phyloP scores from a whole-genome alignment of 1,284 basidiomycete species.

The Cryptococcus sp. region DNA sequence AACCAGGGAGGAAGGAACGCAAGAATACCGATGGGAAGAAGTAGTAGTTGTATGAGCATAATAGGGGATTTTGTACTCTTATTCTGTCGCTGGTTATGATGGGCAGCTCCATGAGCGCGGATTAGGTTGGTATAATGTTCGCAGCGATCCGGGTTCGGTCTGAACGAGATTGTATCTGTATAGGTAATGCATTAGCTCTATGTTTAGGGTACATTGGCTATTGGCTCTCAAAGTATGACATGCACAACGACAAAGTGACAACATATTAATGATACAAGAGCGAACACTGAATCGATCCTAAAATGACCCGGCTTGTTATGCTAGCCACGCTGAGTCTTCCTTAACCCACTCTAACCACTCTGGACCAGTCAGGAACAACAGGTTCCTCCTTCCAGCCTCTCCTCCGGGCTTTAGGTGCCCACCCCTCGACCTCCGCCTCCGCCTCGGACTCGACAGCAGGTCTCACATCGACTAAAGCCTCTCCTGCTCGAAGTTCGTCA shows the following conservation, averaged over 20 bases:
- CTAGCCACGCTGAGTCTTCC: neutral
- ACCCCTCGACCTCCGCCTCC: conserved; percentile 7
- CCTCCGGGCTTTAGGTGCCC: conserved; percentile 17
- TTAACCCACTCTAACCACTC: conserved; percentile 41
- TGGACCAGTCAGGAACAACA: conserved; percentile 78
- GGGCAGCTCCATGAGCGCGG: no score
- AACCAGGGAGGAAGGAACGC: conserved; percentile 35
- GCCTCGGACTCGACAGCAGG: neutral
- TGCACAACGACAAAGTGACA: neutral
- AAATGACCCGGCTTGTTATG: no score
- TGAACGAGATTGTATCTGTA: no score
- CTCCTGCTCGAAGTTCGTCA: conserved; percentile 51
- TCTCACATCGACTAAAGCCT: conserved; percentile 21
- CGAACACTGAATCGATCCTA: neutral
- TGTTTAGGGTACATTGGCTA: neutral
- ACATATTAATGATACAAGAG: neutral
- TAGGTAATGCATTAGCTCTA: no score
- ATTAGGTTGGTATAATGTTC: no score
- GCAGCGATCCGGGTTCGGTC: no score
- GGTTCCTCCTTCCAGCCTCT: conserved; percentile 39
- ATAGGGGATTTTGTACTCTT: no score
- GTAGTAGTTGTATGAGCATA: neutral
- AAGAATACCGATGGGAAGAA: conserved; percentile 20
- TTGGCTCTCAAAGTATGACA: no score
- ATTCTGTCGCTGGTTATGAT: no score